phyloP scores from a whole-genome alignment of 805 yeast genomes.

The Wickerhamomyces sydowiorum region DNA sequence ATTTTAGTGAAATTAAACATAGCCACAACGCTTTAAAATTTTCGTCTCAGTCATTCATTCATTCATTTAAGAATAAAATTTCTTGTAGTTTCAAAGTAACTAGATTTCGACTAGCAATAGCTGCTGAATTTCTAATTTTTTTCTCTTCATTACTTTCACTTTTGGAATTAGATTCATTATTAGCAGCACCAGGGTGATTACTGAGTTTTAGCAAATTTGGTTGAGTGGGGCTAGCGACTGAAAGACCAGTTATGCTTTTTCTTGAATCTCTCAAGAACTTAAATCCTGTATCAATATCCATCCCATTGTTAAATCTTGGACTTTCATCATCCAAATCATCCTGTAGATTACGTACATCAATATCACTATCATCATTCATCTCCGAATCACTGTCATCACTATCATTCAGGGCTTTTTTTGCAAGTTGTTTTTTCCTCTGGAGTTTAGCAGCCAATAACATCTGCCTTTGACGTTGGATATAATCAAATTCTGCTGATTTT shows the following conservation, averaged over 20 bases:
- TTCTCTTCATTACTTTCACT: constrained; percentile 3
- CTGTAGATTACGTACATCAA: constrained; percentile 8
- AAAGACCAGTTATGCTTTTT: background rate
- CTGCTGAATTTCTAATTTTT: constrained; percentile 9
- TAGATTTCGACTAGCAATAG: constrained; percentile 19
- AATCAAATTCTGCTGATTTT: background rate
- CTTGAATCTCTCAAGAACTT: constrained; percentile 1
- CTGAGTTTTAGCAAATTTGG: constrained; percentile 1
- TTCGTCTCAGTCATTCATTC: constrained; percentile 7
- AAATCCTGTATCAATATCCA: background rate
- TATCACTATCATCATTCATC: constrained; percentile 23
- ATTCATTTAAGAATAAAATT: constrained; percentile 17
- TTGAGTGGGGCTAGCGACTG: constrained; percentile 1
- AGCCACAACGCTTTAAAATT: no score
- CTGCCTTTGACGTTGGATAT: constrained; percentile 1
- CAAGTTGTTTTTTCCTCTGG: constrained; percentile 12
- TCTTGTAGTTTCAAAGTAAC: constrained; percentile 22
- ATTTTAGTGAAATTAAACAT: no score
- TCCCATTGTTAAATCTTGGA: background rate
- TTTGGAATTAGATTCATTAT: background rate
- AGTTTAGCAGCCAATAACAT: background rate
- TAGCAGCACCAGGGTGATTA: background rate
- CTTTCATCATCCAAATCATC: constrained; percentile 7
- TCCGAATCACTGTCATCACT: constrained; percentile 22
- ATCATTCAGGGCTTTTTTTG: no score